phyloP scores from a whole-genome alignment of 768 basidiomycete genomes.

The Pisolithus marmoratus region DNA sequence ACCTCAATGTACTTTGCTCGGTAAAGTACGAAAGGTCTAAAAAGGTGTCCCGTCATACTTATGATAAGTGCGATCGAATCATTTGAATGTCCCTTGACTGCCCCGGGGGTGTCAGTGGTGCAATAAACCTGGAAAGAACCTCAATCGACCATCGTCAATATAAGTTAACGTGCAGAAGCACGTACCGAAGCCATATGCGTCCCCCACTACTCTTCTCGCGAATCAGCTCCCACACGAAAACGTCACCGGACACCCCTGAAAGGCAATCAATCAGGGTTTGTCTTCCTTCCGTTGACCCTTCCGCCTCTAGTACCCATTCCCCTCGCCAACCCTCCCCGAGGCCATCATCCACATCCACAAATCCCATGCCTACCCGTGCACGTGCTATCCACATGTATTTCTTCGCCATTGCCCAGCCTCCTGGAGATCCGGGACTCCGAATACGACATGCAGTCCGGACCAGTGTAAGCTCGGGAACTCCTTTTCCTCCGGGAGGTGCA shows the following conservation, averaged over 20 bases:
- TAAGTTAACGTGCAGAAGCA: neutral
- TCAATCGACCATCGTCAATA: neutral
- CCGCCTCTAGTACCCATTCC: slow-evolving; percentile 77
- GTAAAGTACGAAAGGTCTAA: neutral
- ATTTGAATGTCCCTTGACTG: slow-evolving; percentile 14
- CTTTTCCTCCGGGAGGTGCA: slow-evolving; percentile 25
- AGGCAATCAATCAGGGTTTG: slow-evolving; percentile 53
- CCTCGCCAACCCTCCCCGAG: slow-evolving; percentile 68
- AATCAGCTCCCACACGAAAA: slow-evolving; percentile 48
- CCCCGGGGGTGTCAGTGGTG: slow-evolving; percentile 15
- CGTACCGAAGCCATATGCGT: slow-evolving; percentile 61
- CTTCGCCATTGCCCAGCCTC: slow-evolving; percentile 53
- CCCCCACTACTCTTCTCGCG: slow-evolving; percentile 57
- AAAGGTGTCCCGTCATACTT: neutral
- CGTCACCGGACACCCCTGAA: slow-evolving; percentile 28
- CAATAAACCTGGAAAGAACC: slow-evolving; percentile 14
- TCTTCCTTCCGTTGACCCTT: slow-evolving; percentile 66
- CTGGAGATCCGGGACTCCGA: slow-evolving; percentile 54
- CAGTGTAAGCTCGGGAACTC: slow-evolving; percentile 45
- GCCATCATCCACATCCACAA: slow-evolving; percentile 30
- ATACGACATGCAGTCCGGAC: slow-evolving; percentile 34
- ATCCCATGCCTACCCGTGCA: slow-evolving; percentile 34
- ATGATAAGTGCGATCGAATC: slow-evolving; percentile 18
- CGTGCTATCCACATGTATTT: slow-evolving; percentile 64
- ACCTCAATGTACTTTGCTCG: neutral